Evolutionary conservation across 208 protist species (phyloP).

Genomic region (Acanthamoeba pearcei): DNA sequence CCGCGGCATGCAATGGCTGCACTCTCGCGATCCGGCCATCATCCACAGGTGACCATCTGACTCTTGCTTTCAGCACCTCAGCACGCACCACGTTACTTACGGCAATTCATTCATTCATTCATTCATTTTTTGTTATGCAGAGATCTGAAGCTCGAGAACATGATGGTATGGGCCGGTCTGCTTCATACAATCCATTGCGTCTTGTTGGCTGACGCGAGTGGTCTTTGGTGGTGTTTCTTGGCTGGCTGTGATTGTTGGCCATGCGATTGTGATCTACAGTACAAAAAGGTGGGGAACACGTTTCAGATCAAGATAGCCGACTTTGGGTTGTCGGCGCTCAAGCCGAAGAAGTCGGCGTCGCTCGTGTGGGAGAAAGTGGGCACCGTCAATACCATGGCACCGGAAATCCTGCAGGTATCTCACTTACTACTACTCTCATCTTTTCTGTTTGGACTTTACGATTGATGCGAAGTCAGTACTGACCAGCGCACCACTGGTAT

Average conservation of each 20-base stretch:
- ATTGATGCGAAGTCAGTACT: neutral
- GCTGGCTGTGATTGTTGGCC: neutral
- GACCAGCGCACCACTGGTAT: neutral
- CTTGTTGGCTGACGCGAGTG: neutral
- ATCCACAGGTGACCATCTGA: constrained; percentile 4
- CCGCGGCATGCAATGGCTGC: constrained; percentile 63
- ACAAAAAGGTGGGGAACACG: constrained; percentile 40
- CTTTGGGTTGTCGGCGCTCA: constrained; percentile 72
- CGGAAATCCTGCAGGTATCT: constrained; percentile 13
- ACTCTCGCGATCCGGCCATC: constrained; percentile 58
- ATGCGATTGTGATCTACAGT: neutral
- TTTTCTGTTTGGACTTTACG: too few relatives aligned
- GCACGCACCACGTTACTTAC: neutral
- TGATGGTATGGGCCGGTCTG: neutral
- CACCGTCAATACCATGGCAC: constrained; percentile 62
- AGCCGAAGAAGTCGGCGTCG: constrained; percentile 60
- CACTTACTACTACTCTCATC: neutral
- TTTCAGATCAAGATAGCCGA: constrained; percentile 67
- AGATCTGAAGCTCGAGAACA: constrained; percentile 66
- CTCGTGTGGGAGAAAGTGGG: constrained; percentile 68
- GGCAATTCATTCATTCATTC: too few relatives aligned
- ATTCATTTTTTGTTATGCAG: neutral
- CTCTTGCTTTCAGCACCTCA: neutral
- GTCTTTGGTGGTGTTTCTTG: neutral
- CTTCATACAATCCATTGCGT: too few relatives aligned